Conservation (phyloP, 2,329 filamentous ascomycete genomes). For the Pestalotiopsis sp. region DNA sequence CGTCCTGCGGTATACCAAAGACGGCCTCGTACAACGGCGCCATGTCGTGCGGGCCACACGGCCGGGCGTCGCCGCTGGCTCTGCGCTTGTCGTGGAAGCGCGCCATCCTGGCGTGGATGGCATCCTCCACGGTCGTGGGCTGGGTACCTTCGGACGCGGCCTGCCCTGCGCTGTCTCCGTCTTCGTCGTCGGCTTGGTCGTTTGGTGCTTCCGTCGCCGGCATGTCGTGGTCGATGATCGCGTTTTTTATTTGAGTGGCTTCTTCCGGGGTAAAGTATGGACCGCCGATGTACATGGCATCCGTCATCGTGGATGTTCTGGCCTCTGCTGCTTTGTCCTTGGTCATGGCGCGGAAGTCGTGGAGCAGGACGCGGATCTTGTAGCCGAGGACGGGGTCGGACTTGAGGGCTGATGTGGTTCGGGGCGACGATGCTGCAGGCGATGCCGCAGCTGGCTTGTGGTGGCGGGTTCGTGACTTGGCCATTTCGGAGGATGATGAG, state of each 20-base stretch:
- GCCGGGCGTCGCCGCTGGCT: conserved; percentile 30
- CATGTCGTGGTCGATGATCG: background rate
- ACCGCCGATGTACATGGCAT: background rate
- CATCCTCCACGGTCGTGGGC: conserved; percentile 21
- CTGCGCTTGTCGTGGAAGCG: conserved; percentile 29
- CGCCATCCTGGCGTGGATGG: conserved; percentile 22
- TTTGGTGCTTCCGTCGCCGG: background rate
- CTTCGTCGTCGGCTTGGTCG: background rate
- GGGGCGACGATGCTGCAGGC: background rate
- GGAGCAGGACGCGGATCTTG: background rate
- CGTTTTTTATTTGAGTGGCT: background rate
- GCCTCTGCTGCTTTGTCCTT: background rate
- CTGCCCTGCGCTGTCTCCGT: background rate
- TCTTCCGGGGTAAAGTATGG: background rate
- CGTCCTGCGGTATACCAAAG: conserved; percentile 15
- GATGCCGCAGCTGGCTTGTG: background rate
- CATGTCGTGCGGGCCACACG: conserved; percentile 31
- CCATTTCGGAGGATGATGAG: background rate
- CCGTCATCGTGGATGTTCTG: background rate
- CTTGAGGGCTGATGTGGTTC: background rate
- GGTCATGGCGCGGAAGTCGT: background rate
- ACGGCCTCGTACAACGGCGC: conserved; percentile 17
- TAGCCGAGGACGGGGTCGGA: background rate
- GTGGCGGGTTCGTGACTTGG: background rate
- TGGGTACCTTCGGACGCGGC: background rate